Base-by-base conservation (phyloP, 2,329 filamentous ascomycete species). In the Xylaria sp. region DNA sequence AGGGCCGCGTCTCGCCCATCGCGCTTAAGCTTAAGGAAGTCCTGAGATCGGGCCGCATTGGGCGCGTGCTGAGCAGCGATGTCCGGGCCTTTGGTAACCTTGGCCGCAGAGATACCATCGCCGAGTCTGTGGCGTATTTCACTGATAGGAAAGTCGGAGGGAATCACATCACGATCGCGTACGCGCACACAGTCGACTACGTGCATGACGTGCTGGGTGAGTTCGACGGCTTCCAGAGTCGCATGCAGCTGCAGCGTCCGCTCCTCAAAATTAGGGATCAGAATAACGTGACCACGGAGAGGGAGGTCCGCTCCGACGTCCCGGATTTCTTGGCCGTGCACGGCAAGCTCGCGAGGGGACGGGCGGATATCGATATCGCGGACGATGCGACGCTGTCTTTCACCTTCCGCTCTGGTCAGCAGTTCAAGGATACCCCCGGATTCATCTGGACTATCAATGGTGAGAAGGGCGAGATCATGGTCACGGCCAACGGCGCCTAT, bases 21-120 rank as follows among this genome's bases (percentile, higher is more conserved):
- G 74, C 84, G 2, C 68, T 77, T 1, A 85, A 83, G 71, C 38
- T 89, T 3, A 81, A 79, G 33, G 77, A 83, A 13, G 46, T 88
- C 1, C 59, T 90, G 6, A 75, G 74, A 0, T 75, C 78, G 0
- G 85, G 85, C 0, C 77, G 75, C 3, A 82, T 90, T 36, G 87
- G 88, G 0, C 84, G 82, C 48, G 78, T 89, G 0, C 72, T 89
- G 23, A 87, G 86, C 65, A 84, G 81, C 9, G 85, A 87, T 42
- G 71, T 84, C 9, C 78, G 75, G 33, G 81, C 78, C 0, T 79
- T 74, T 49, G 83, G 81, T 0, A 82, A 81, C 2, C 75, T 81
- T 0, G 71, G 77, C 0, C 74, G 76, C 9, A 74, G 83, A 3
- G 77, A 80, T 1, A 65, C 66, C 0, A 2, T 84, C 3, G 72